Evolutionary conservation across 805 yeast genomes (phyloP).

Genomic region (Yarrowia alimentaria): DNA sequence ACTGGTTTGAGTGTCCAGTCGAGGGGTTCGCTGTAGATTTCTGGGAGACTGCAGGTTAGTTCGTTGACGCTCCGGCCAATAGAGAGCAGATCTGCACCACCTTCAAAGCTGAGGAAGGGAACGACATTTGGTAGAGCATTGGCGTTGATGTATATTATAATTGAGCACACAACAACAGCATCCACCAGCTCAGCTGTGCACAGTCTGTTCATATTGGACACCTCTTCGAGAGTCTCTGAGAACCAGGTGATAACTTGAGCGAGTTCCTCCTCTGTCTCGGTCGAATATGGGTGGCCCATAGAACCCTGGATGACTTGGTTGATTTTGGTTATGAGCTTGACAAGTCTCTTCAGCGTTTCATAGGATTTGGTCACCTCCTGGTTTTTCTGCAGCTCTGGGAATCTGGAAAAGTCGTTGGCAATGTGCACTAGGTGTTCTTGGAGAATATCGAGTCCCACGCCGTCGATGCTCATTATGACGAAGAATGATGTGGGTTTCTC

Average conservation of each 20-base stretch:
- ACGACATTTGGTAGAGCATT: neutral
- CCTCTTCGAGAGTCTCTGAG: constrained; percentile 6
- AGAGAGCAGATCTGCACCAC: neutral
- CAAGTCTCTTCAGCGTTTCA: neutral
- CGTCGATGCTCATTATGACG: neutral
- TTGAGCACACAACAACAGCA: constrained; percentile 6
- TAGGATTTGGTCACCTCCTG: neutral
- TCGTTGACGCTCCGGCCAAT: constrained; percentile 6
- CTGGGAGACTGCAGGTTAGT: neutral
- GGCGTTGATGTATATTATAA: neutral
- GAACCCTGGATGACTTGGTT: neutral
- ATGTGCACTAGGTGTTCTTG: constrained; percentile 5
- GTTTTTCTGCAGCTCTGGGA: constrained; percentile 1
- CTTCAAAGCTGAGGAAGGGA: neutral
- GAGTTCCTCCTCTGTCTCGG: constrained; percentile 6
- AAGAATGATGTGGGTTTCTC: constrained; percentile 4
- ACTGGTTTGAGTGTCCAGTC: neutral
- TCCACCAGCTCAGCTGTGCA: constrained; percentile 3
- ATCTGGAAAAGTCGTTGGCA: neutral
- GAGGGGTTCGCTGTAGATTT: neutral
- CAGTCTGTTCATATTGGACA: neutral
- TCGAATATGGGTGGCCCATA: neutral
- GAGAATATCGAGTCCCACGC: neutral
- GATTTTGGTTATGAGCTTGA: constrained; percentile 1
- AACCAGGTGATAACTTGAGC: neutral